phyloP scores from a whole-genome alignment of 495 filamentous ascomycete species.

The Letharia columbiana region DNA sequence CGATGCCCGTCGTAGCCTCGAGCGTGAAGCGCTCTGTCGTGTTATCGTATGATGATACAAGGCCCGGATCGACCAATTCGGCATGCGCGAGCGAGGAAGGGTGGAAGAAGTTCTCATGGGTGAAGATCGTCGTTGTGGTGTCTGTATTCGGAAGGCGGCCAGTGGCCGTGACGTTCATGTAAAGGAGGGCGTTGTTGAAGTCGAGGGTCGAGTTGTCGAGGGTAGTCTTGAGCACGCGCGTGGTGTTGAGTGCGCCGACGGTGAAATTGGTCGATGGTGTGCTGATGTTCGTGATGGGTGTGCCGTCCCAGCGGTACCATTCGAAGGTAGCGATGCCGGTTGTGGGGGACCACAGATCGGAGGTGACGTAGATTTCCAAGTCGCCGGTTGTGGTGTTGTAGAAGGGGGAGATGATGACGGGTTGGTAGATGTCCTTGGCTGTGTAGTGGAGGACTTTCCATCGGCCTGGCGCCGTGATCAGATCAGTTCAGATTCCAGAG shows the following conservation, averaged over 20 bases:
- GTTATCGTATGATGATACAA: slow-evolving; percentile 39
- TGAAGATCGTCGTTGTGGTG: slow-evolving; percentile 36
- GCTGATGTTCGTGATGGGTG: slow-evolving; percentile 27
- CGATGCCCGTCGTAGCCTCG: slow-evolving; percentile 47
- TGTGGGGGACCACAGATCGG: slow-evolving; percentile 41
- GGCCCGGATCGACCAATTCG: slow-evolving; percentile 45
- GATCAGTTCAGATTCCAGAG: neutral
- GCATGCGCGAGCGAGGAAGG: slow-evolving; percentile 45
- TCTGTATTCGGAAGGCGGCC: slow-evolving; percentile 48
- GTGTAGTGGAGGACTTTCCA: slow-evolving; percentile 59
- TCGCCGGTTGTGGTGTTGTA: slow-evolving; percentile 48
- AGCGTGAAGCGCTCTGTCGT: slow-evolving; percentile 43
- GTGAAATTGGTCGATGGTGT: slow-evolving; percentile 36
- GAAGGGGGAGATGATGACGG: slow-evolving; percentile 53
- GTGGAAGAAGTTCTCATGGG: slow-evolving; percentile 50
- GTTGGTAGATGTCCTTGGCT: slow-evolving; percentile 52
- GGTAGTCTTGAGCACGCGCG: slow-evolving; percentile 41
- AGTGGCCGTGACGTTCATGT: slow-evolving; percentile 45
- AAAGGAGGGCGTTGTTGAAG: slow-evolving; percentile 42
- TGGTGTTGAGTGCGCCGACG: slow-evolving; percentile 55
- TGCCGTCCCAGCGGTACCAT: slow-evolving; percentile 34
- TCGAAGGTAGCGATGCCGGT: slow-evolving; percentile 28
- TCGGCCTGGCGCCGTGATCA: slow-evolving; percentile 40
- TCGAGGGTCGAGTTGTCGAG: slow-evolving; percentile 32
- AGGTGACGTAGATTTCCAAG: slow-evolving; percentile 53